Base-by-base conservation (phyloP, 2,329 filamentous ascomycete genomes). In the Sclerotinia subarctica region DNA sequence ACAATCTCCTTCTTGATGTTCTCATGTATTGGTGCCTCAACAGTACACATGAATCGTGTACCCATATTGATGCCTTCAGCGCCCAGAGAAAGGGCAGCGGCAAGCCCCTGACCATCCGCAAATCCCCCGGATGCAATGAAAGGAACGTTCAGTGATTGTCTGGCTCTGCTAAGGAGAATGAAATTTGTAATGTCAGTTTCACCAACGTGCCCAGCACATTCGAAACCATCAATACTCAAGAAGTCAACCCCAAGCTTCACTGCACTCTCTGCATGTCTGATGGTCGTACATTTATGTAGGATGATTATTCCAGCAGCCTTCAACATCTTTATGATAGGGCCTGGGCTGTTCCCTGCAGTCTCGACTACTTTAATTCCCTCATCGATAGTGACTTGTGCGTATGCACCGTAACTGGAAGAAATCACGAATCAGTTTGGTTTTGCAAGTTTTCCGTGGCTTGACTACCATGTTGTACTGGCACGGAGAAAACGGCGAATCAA, bases 41-140 rank as follows among this genome's bases (percentile, higher is more conserved):
- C 84, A 0, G 95, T 98, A 82, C 91, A 94, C 92, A 99, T 96
- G 83, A 98, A 99, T 53, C 95, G 85, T 13, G 95, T 99, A 68
- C 95, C 95, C 95, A 99, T 99, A 81, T 99, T 99, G 81, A 98
- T 89, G 71, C 95, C 95, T 78, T 92, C 92, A 0, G 95, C 95
- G 47, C 95, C 95, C 17, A 99, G 85, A 52, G 90, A 90, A 74
- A 99, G 83, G 10, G 95, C 95, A 2, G 94, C 95, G 0, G 95
- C 95, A 26, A 99, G 85, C 5, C 95, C 95, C 76, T 96, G 88
- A 0, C 95, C 95, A 78, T 99, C 95, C 17, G 93, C 94, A 77
- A 99, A 98, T 2, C 95, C 95, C 68, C 95, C 95, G 1, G 91
- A 96, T 0, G 95, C 95, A 77, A 99, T 97, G 79, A 98, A 99